Base-by-base conservation (phyloP, 176 grass and related monocot species). In the Aegilops tauschii region DNA sequence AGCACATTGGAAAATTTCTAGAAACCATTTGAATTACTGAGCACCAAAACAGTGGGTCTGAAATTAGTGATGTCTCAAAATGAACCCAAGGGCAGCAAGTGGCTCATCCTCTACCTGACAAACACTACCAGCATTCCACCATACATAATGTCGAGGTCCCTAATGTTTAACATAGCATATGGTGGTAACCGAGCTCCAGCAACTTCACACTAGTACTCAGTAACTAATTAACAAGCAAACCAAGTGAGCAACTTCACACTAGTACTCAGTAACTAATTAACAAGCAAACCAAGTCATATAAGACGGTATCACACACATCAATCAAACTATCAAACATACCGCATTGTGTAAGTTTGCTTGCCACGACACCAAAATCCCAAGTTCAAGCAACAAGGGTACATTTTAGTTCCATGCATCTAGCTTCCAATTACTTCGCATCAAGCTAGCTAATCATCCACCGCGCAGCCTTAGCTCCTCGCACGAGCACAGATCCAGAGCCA, bases 401-500 rank as follows among this genome's bases (percentile, higher is more conserved):
- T 56, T 72, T 1, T 20, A 49, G 25, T 54, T 44, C 27, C n/a
- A 21, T 44, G 20, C 10, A 39, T 25, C 66, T 47, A 20, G 37
- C 25, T 65, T 45, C 44, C 28, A 70, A 39, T 36, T 31, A 12
- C 3, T 4, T 29, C 50, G 21, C n/a, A 64, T 31, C 54, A 16
- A 29, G 59, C 13, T n/a, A 37, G 31, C 18, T 47, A 59, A 3
- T 40, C 44, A 31, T 6, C 42, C 34, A 75, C 14, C 9, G 11
- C 29, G 61, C 45, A 29, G 59, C 40, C 40, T 36, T 56, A 66
- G 44, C 67, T 47, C 69, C 3, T 37, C 14, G 2, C 37, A 30
- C 2, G 49, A 21, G 6, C 85, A 31, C 81, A 69, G 89, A 91
- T 91, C 81, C 82, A 50, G 23, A 75, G 67, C 35, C 12, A 80